These are phyloP conservation scores for Cephalotrichum gorgonifer DNA, from an alignment of 2,329 filamentous ascomycete species.

Conservation along the genomic window DNA sequence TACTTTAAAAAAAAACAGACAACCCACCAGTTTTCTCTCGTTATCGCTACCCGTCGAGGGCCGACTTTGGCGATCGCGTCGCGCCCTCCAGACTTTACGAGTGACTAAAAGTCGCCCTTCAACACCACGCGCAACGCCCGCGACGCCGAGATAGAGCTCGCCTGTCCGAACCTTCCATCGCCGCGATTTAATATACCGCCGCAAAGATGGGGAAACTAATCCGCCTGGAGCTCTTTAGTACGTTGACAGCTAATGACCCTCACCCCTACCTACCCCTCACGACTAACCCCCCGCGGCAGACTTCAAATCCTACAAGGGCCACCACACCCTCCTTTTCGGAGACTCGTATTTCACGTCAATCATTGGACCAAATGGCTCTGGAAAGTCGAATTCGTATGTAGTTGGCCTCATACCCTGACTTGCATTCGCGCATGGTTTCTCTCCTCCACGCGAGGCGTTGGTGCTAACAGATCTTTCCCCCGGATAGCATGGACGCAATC, in stretches of 20 bases:
- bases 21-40: neutral
- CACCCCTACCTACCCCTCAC: constrained; percentile 6
- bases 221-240: constrained; percentile 87
- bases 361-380: constrained; percentile 98
- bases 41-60: neutral
- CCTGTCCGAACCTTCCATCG: neutral
- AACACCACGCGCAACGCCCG: neutral
- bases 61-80: neutral
- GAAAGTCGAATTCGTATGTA: constrained; percentile 90
- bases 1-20: neutral
- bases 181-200: neutral
- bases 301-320: constrained; percentile 99
- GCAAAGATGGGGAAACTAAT: constrained; percentile 88
- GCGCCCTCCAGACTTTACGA: neutral
- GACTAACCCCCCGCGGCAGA: constrained; percentile 38
- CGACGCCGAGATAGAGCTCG: neutral
- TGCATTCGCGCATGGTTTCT: neutral
- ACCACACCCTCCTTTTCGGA: constrained; percentile 87
- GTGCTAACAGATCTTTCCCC: constrained; percentile 6
- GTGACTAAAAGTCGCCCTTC: neutral
- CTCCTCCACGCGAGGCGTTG: neutral
- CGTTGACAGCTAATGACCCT: constrained; percentile 21
- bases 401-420: neutral
- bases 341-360: constrained; percentile 99
- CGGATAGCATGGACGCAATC: constrained; percentile 85